phyloP scores from a whole-genome alignment of 176 grass and related monocot species.

The Triticum turgidum region DNA sequence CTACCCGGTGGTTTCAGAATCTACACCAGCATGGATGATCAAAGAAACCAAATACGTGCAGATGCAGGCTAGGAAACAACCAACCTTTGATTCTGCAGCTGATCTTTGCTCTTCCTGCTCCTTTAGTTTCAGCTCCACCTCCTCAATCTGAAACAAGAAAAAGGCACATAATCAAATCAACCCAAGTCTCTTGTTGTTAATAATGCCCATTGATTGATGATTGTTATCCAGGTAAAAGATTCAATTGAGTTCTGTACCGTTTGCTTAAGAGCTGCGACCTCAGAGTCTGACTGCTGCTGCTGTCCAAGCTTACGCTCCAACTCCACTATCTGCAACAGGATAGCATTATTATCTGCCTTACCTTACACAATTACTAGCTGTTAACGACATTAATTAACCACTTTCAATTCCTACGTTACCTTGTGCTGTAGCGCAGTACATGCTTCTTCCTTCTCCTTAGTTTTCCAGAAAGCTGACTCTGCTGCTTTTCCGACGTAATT shows the following conservation, averaged over 20 bases:
- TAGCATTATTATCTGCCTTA: neutral
- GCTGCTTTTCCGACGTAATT: conserved; percentile 51
- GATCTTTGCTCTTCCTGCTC: conserved; percentile 54
- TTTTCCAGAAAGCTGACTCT: conserved; percentile 57
- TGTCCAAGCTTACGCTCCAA: conserved; percentile 60
- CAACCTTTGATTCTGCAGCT: conserved; percentile 51
- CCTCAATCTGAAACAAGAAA: conserved; percentile 53
- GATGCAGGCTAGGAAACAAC: conserved; percentile 9
- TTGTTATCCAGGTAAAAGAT: neutral
- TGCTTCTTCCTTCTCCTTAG: conserved; percentile 79
- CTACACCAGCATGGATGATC: neutral
- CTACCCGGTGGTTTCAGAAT: neutral
- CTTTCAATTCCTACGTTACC: conserved; percentile 65
- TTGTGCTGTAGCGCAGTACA: conserved; percentile 67
- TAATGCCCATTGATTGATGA: neutral
- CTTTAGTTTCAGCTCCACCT: conserved; percentile 60
- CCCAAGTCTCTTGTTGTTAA: neutral
- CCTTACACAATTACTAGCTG: neutral
- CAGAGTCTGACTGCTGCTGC: conserved; percentile 47
- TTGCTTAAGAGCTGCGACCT: conserved; percentile 55
- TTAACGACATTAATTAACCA: neutral
- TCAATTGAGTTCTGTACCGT: conserved; percentile 38
- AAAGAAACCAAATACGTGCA: neutral
- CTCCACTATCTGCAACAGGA: conserved; percentile 58
- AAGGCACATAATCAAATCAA: conserved; percentile 9